A percentile compares a stretch with the other conserved stretches of the same genome.
Evolutionary conservation across 768 basidiomycete species (phyloP).

Genomic region (Kwoniella dendrophila): DNA sequence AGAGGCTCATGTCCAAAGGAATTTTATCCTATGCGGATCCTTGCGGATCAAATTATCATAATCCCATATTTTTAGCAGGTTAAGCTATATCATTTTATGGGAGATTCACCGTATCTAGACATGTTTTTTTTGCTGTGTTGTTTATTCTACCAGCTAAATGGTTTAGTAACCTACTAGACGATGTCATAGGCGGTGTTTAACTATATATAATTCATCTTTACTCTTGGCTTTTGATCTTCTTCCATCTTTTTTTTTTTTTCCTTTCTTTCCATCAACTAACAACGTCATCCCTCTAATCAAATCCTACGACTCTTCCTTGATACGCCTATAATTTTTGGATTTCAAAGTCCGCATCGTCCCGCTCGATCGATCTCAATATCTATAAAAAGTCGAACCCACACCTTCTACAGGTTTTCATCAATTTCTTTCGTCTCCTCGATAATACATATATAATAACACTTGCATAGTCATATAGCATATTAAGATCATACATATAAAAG

Average conservation of each 20-base stretch:
- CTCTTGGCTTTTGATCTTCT: no score
- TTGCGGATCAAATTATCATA: constrained; percentile 1
- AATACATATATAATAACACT: neutral
- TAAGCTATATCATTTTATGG: no score
- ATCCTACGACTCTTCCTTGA: neutral
- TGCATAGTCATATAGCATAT: neutral
- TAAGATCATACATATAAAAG: neutral
- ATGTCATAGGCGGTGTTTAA: neutral
- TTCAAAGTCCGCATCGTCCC: no score
- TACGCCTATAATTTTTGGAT: no score
- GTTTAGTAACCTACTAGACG: neutral
- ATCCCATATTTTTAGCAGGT: no score
- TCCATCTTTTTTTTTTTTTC: neutral
- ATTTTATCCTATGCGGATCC: neutral
- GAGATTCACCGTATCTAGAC: no score
- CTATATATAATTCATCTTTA: neutral
- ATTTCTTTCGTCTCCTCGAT: neutral
- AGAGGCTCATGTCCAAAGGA: constrained; percentile 14
- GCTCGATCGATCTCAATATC: neutral
- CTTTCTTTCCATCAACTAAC: neutral
- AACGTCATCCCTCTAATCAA: no score
- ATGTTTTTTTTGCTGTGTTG: no score
- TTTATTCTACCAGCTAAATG: neutral
- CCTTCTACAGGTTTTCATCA: neutral
- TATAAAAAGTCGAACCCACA: neutral